Conservation (phyloP, 2,329 filamentous ascomycete species). For the Aureobasidium sp. region DNA sequence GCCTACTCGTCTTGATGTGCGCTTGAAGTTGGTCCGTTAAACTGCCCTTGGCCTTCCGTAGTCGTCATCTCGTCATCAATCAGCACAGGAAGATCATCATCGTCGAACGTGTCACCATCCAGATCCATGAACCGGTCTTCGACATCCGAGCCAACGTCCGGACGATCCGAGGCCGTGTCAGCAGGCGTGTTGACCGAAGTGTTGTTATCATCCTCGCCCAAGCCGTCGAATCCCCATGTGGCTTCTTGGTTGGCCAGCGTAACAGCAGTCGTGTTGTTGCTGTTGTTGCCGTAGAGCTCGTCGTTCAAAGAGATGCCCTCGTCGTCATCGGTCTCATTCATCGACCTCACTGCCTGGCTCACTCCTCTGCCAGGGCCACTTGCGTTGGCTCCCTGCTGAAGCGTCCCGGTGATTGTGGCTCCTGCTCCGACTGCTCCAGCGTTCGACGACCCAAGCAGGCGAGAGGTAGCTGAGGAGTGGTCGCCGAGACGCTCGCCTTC, state of each 20-base stretch:
- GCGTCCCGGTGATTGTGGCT: conserved; percentile 20
- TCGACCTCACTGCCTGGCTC: conserved; percentile 11
- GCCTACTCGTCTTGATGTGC: neutral
- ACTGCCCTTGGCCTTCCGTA: neutral
- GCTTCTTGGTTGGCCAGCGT: neutral
- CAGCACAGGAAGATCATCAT: neutral
- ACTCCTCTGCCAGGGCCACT: conserved; percentile 11
- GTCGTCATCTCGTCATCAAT: neutral
- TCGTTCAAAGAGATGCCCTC: conserved; percentile 1
- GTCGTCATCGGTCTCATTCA: conserved; percentile 4
- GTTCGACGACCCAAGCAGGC: conserved; percentile 86
- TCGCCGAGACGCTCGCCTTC: conserved; percentile 65
- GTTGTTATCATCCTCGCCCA: neutral
- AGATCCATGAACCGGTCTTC: neutral
- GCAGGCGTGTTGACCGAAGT: conserved; percentile 3
- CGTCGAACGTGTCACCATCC: neutral
- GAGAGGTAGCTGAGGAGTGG: conserved; percentile 78
- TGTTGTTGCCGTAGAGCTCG: neutral
- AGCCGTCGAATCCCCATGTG: neutral
- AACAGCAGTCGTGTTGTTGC: neutral
- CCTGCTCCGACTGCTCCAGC: conserved; percentile 68
- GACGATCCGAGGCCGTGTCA: neutral
- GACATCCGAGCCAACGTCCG: neutral
- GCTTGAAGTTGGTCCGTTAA: neutral
- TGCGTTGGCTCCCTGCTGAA: conserved; percentile 8